These are phyloP conservation scores for Lecanosticta acicola DNA, from an alignment of 2,329 filamentous ascomycete genomes.

Conservation along the genomic window DNA sequence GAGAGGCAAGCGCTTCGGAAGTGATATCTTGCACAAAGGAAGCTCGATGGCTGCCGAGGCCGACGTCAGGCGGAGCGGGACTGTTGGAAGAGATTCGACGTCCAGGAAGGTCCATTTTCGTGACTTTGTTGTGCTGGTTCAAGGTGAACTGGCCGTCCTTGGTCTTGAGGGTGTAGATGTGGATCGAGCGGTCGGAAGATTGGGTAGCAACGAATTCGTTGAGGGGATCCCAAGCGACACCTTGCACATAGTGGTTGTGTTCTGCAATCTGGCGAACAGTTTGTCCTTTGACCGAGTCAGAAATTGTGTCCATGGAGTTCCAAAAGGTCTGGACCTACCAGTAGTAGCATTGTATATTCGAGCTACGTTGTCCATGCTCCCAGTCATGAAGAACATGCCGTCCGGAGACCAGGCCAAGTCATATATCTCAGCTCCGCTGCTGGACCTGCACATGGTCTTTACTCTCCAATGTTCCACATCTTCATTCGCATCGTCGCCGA, in stretches of 20 bases:
- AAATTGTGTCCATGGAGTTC: conserved; percentile 4
- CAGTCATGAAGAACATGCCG: conserved; percentile 90
- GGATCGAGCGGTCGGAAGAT: conserved; percentile 94
- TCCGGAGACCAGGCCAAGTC: conserved; percentile 99
- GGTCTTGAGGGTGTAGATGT: conserved; percentile 92
- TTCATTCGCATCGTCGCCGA: conserved; percentile 79
- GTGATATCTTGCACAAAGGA: conserved; percentile 56
- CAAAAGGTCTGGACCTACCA: conserved; percentile 49
- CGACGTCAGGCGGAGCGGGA: conserved; percentile 80
- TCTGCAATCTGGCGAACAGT: conserved; percentile 91
- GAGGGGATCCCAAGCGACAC: conserved; percentile 94
- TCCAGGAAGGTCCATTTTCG: conserved; percentile 88
- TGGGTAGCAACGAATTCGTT: conserved; percentile 98
- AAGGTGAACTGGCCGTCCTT: conserved; percentile 95
- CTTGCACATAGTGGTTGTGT: conserved; percentile 97
- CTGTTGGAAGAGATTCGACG: conserved; percentile 86
- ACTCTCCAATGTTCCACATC: conserved; percentile 96
- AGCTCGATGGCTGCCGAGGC: conserved; percentile 45
- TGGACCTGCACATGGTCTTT: conserved; percentile 95
- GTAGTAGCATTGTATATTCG: conserved; percentile 93
- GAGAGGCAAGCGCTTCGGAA: conserved; percentile 64
- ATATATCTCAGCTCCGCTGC: conserved; percentile 85
- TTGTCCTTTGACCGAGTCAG: conserved; percentile 41
- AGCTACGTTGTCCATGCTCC: conserved; percentile 98
- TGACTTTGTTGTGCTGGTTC: conserved; percentile 69